Conservation (phyloP, 345 rosid genomes). For the Hibiscus syriacus region DNA sequence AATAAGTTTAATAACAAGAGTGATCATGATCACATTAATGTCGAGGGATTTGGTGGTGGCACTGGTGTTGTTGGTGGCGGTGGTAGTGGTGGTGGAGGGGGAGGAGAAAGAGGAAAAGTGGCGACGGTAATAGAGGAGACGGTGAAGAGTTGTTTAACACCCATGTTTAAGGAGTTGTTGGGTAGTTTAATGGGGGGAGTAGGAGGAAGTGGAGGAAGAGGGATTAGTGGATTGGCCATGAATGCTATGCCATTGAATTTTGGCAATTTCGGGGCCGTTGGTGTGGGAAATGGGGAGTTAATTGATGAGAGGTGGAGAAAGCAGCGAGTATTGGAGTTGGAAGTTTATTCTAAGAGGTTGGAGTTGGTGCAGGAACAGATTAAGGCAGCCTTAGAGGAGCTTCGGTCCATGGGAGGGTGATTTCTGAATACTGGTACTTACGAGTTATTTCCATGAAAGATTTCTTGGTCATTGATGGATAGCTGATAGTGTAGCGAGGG, state of each 20-base stretch:
- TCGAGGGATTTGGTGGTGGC: constrained; percentile 17
- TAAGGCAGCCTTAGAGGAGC: constrained; percentile 64
- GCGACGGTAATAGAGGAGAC: constrained; percentile 64
- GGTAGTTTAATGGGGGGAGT: constrained; percentile 27
- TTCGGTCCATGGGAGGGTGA: constrained; percentile 46
- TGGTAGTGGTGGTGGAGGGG: not conserved
- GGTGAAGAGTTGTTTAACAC: constrained; percentile 65
- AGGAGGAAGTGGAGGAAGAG: constrained; percentile 22
- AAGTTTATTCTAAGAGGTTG: constrained; percentile 81
- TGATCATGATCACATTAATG: constrained; percentile 22
- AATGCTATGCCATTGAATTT: constrained; percentile 28
- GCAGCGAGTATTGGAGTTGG: constrained; percentile 92
- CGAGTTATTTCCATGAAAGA: not conserved
- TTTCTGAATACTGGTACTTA: constrained; percentile 13
- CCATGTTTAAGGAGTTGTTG: constrained; percentile 71
- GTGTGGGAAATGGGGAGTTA: constrained; percentile 36
- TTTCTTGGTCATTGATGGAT: constrained; percentile 15
- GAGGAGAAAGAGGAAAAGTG: constrained; percentile 9
- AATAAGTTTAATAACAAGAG: constrained; percentile 8
- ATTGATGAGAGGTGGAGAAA: constrained; percentile 91
- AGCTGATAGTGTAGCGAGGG: constrained; percentile 22
- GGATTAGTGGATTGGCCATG: constrained; percentile 33
- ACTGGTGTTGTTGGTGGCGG: not conserved
- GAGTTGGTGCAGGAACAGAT: constrained; percentile 94
- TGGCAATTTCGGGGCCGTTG: constrained; percentile 10